These are phyloP conservation scores for Sphaerulina vaccinii DNA, from an alignment of 2,329 filamentous ascomycete genomes.

Conservation along the genomic window DNA sequence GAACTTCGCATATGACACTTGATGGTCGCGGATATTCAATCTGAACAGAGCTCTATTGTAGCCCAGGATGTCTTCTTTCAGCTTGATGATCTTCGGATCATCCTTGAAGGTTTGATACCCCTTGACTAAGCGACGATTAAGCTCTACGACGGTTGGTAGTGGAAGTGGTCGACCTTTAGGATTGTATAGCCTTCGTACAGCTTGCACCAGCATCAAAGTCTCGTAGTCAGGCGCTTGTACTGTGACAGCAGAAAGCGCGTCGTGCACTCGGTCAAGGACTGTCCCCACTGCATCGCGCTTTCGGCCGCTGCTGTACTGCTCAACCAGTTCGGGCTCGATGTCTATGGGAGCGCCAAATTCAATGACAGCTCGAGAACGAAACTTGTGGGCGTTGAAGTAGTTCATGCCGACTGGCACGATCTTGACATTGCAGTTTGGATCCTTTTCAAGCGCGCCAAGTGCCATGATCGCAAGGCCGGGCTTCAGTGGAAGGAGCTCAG, in stretches of 20 bases:
- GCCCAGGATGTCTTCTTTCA: constrained; percentile 72
- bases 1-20: constrained; percentile 87
- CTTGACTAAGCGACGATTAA: constrained; percentile 86
- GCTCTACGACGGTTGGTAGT: constrained; percentile 85
- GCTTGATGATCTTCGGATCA: constrained; percentile 74
- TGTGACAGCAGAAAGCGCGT: constrained; percentile 81
- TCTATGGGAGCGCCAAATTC: constrained; percentile 92
- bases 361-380: constrained; percentile 89
- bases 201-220: constrained; percentile 94
- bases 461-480: constrained; percentile 98
- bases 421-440: constrained; percentile 83
- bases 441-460: constrained; percentile 78
- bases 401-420: constrained; percentile 99
- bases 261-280: constrained; percentile 81
- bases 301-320: constrained; percentile 80
- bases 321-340: constrained; percentile 75
- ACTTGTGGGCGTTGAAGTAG: constrained; percentile 99
- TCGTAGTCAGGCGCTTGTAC: constrained; percentile 93
- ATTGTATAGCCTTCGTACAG: constrained; percentile 88
- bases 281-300: constrained; percentile 82
- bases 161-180: constrained; percentile 91
- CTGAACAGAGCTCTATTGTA: constrained; percentile 88
- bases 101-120: constrained; percentile 93
- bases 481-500: constrained; percentile 87
- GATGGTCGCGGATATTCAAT: constrained; percentile 86